Evolutionary conservation across 768 basidiomycete genomes (phyloP).

Genomic region (Pleurotus giganteus): DNA sequence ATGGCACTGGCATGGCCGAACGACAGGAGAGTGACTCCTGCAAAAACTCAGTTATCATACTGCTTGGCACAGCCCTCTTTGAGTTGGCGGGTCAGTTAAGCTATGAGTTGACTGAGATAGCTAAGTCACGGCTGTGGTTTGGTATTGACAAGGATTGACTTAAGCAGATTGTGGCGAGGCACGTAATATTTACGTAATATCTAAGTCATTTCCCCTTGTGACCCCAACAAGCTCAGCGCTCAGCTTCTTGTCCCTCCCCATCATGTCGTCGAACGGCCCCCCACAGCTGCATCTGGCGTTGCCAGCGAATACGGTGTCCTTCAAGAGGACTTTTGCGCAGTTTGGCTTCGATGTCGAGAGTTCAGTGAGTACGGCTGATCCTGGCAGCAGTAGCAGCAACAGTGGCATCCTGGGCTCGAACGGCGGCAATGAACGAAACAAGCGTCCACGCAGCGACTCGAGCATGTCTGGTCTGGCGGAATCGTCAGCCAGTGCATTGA

Average conservation of each 20-base stretch:
- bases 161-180: not conserved
- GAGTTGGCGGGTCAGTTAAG: too few relatives aligned
- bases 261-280: constrained; percentile 41
- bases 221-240: not conserved
- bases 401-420: constrained; percentile 20
- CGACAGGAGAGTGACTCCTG: too few relatives aligned
- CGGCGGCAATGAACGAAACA: constrained; percentile 50
- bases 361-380: constrained; percentile 27
- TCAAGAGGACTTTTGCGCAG: constrained; percentile 61
- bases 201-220: too few relatives aligned
- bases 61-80: too few relatives aligned
- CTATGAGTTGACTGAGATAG: too few relatives aligned
- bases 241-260: constrained; percentile 16
- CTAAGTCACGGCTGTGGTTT: too few relatives aligned
- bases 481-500: constrained; percentile 28
- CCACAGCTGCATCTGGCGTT: constrained; percentile 55
- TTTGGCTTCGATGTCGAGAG: constrained; percentile 57
- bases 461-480: constrained; percentile 37
- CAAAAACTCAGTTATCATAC: too few relatives aligned
- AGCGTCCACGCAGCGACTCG: constrained; percentile 55
- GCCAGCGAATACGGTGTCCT: constrained; percentile 47
- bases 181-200: too few relatives aligned
- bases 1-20: too few relatives aligned
- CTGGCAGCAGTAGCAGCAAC: constrained; percentile 20
- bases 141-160: too few relatives aligned